Conservation (phyloP, 139 green algal species). For the Coelastrella sp. region DNA sequence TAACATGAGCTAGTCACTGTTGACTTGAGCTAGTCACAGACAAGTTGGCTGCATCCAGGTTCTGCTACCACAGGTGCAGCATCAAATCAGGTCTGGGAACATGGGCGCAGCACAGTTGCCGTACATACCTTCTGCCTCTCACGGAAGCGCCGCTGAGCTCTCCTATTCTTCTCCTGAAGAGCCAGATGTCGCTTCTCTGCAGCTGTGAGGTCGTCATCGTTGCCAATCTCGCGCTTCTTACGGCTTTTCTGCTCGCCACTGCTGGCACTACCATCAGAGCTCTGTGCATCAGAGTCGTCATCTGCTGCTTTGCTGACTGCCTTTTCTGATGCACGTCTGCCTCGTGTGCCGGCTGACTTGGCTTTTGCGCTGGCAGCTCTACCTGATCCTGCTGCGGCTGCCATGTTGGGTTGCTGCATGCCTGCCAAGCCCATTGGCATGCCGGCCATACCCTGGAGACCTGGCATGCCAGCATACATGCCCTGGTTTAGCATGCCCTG, state of each 20-base stretch:
- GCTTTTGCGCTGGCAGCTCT: background rate
- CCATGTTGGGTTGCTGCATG: constrained; percentile 5
- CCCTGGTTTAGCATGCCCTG: background rate
- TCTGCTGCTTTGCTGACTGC: constrained; percentile 41
- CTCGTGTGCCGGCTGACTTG: constrained; percentile 12
- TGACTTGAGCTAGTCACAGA: no score
- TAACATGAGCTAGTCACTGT: background rate
- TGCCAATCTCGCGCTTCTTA: constrained; percentile 52
- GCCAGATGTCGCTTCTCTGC: constrained; percentile 65
- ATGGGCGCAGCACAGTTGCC: no score
- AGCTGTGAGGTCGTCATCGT: constrained; percentile 51
- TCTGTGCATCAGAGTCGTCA: constrained; percentile 30
- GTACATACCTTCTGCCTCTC: constrained; percentile 73
- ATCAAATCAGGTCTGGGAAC: no score
- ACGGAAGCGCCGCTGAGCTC: constrained; percentile 75
- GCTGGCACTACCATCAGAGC: constrained; percentile 39
- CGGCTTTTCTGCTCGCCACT: constrained; percentile 47
- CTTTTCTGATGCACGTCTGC: constrained; percentile 16
- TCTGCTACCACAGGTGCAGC: no score
- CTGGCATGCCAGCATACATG: constrained; percentile 2
- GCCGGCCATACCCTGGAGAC: background rate
- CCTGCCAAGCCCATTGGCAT: constrained; percentile 14
- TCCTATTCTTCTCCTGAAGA: constrained; percentile 81
- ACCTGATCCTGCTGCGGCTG: background rate
- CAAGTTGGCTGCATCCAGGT: no score